Evolutionary conservation across 257 asterid species (phyloP).

Genomic region (Forsythia suspensa): DNA sequence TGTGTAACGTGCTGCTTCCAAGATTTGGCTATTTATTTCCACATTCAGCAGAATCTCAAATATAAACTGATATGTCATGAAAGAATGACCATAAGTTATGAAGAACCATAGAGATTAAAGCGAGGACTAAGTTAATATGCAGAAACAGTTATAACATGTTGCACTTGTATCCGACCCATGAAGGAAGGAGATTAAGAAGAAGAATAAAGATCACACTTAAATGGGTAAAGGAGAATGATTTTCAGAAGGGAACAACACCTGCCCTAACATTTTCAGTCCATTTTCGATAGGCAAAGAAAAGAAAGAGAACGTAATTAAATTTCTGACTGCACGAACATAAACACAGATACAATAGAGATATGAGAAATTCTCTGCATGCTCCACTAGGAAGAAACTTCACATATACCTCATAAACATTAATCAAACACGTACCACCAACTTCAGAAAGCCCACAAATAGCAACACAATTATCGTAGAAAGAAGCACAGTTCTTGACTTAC

Average conservation of each 20-base stretch:
- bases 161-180: not conserved
- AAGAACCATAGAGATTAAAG: not conserved
- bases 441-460: not conserved
- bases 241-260: not conserved
- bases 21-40: not conserved
- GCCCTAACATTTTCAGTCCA: not conserved
- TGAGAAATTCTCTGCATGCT: not conserved
- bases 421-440: not conserved
- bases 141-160: not conserved
- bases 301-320: not conserved
- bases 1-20: not conserved
- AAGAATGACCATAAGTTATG: not conserved
- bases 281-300: not conserved
- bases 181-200: not conserved
- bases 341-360: not conserved
- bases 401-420: not conserved
- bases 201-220: too few relatives aligned
- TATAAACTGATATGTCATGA: not conserved
- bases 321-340: not conserved
- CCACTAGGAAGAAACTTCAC: not conserved
- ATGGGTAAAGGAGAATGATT: not conserved
- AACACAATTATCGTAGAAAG: not conserved
- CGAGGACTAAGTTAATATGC: not conserved
- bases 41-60: not conserved
- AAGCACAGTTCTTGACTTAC: slow-evolving; percentile 20